Conservation (phyloP, 2,329 filamentous ascomycete genomes). For the Annulohypoxylon truncatum region DNA sequence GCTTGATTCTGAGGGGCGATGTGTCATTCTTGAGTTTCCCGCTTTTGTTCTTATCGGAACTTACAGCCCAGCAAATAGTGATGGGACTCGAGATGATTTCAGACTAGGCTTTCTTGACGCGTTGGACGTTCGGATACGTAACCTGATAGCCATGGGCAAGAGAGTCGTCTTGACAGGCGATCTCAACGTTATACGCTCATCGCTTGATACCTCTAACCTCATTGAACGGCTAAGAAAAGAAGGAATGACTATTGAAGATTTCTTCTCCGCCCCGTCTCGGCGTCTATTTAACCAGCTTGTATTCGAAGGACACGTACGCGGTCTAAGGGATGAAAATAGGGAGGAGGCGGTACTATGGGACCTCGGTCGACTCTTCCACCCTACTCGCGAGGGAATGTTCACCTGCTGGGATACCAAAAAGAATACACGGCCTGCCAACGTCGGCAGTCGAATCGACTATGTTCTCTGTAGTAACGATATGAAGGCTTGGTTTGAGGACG, state of each 20-base stretch:
- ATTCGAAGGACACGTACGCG: slow-evolving; percentile 75
- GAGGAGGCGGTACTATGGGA: slow-evolving; percentile 83
- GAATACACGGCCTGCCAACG: slow-evolving; percentile 96
- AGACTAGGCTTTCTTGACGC: slow-evolving; percentile 82
- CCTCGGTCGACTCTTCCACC: slow-evolving; percentile 83
- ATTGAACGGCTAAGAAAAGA: slow-evolving; percentile 78
- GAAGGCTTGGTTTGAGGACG: slow-evolving; percentile 80
- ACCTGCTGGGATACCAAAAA: slow-evolving; percentile 97
- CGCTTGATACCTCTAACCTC: slow-evolving; percentile 81
- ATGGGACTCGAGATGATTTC: slow-evolving; percentile 85
- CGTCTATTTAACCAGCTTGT: slow-evolving; percentile 89
- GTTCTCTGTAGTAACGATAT: slow-evolving; percentile 84
- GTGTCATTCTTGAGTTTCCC: slow-evolving; percentile 90
- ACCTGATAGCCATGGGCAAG: slow-evolving; percentile 83
- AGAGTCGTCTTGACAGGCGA: slow-evolving; percentile 88
- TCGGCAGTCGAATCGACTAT: slow-evolving; percentile 93
- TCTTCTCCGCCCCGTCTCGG: slow-evolving; percentile 76
- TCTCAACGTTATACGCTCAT: slow-evolving; percentile 79
- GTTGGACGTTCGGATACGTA: slow-evolving; percentile 85
- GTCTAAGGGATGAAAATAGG: slow-evolving; percentile 74
- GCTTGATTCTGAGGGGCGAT: slow-evolving; percentile 92
- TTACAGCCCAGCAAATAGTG: slow-evolving; percentile 90
- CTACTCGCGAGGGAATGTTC: slow-evolving; percentile 87
- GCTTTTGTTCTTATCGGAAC: slow-evolving; percentile 94
- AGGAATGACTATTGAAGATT: slow-evolving; percentile 75